Evolutionary conservation across 495 filamentous ascomycete species (phyloP), one percentile per base, ranked within the genome.

Genomic region (Bacidia rubella): DNA sequence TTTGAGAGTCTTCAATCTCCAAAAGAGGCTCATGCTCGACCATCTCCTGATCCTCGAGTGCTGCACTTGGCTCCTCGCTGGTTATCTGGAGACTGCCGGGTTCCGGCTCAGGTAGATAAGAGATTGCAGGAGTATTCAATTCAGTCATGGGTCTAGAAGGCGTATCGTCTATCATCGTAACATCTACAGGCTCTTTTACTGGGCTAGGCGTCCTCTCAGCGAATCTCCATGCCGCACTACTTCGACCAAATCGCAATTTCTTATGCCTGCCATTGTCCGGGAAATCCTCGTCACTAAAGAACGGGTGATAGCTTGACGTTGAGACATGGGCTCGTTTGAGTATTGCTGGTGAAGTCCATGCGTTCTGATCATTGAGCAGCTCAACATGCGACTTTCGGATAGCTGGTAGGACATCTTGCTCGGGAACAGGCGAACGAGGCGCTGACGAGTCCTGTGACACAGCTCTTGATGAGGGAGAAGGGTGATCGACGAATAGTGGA

Each of bases 291-390:
- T 83, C 81, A 27, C 88, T 81, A 5, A 70, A 72, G 50, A 93
- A 89, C 15, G 84, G 80, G 57, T 86, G 79, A 53, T 78, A 76
- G 11, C 66, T 68, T 10, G 74, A 72, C 54, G 80, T 74, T 20
- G 79, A 71, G 0, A 81, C 63, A 1, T 82, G 73, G 17, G 73
- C 68, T 22, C 81, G 71, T 57, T 80, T 86, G 19, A 86, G 58
- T 55, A 93, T 92, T 7, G 84, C 85, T 3, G 88, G 87, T 3
- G 89, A 92, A 20, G 74, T 68, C 72, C 78, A 92, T 60, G 73
- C 69, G 50, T 68, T 64, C 11, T 29, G 20, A 21, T 48, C 46
- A 40, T 23, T 42, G 17, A 38, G 26, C 4, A 49, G 11, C 20
- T 45, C 44, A 20, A 39, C 23, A n/a, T 39, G 50, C 40, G 32